Evolutionary conservation across 2,329 filamentous ascomycete genomes (phyloP).

Genomic region (Thermomyces lanuginosus): DNA sequence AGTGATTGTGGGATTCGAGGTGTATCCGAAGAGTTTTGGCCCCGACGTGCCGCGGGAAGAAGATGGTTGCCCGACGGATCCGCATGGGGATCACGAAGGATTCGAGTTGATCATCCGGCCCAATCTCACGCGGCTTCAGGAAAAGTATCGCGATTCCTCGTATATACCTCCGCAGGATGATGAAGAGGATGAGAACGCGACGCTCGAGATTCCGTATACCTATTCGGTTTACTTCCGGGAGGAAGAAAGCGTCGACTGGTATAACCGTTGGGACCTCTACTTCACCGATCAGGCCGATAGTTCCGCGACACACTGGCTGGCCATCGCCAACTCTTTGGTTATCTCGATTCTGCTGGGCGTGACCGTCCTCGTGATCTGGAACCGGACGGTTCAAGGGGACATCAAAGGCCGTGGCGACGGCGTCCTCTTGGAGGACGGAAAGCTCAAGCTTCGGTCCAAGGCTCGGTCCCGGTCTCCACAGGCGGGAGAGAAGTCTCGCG

Average conservation of each 20-base stretch:
- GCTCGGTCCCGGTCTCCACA: constrained; percentile 32
- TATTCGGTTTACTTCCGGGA: constrained; percentile 86
- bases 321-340: constrained; percentile 72
- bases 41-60: constrained; percentile 44
- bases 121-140: constrained; percentile 41
- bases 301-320: constrained; percentile 69
- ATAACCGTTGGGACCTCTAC: constrained; percentile 72
- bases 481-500: constrained; percentile 37
- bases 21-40: constrained; percentile 72
- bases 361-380: constrained; percentile 64
- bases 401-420: constrained; percentile 58
- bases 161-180: constrained; percentile 41
- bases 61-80: constrained; percentile 50
- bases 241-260: constrained; percentile 65
- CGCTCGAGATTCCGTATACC: constrained; percentile 60
- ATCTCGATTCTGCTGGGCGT: constrained; percentile 66
- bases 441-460: constrained; percentile 36
- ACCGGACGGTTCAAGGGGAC: constrained; percentile 61
- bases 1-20: constrained; percentile 75
- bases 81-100: constrained; percentile 45
- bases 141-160: constrained; percentile 42
- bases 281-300: constrained; percentile 78
- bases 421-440: constrained; percentile 50
- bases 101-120: constrained; percentile 54
- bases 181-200: constrained; percentile 48